Evolutionary conservation across 2,329 filamentous ascomycete species (phyloP), one percentile per base, ranked within the genome.

Genomic region (Helminthosporium solani): DNA sequence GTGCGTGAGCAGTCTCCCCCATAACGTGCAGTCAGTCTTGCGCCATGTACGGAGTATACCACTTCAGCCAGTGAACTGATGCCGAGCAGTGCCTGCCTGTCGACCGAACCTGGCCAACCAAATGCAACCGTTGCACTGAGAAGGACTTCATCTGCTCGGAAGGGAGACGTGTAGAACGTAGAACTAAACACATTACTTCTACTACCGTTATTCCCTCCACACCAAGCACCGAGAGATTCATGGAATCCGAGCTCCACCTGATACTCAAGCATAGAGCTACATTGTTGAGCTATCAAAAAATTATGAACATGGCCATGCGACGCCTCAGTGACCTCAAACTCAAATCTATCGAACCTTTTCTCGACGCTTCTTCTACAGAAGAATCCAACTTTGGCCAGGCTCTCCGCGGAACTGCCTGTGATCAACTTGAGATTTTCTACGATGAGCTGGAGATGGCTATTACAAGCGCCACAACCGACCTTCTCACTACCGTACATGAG

Each of bases 141-240:
- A 51, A 51, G 31, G 48, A 25, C 25, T 51, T 51, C 11, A 7
- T 18, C 14, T 51, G 48, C 30, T 51, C 48, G 7, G 37, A 47
- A 18, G 45, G 48, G 19, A 44, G n/a, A 25, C 30, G 48, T 4
- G 41, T 46, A 5, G 20, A 40, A 21, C 31, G 41, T 8, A 42
- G 16, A 25, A 27, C 36, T n/a, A 42, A 47, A 33, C 25, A 41
- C 27, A n/a, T 4, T 9, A n/a, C 18, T 27, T 6, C 7, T 9
- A 23, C 40, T 23, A 14, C 16, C 27, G 6, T 14, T 7, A 15
- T 12, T 25, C 18, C 30, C 12, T 33, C 30, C 30, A 33, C 23
- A 25, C 5, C 23, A 25, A 25, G 6, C 23, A 25, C 9, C 23
- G 5, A 5, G 23, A 25, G 6, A 25, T 6, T 5, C 5, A 25